Evolutionary conservation across 108 stramenopile genomes (phyloP).

Genomic region (Fragilariopsis cylindrus): DNA sequence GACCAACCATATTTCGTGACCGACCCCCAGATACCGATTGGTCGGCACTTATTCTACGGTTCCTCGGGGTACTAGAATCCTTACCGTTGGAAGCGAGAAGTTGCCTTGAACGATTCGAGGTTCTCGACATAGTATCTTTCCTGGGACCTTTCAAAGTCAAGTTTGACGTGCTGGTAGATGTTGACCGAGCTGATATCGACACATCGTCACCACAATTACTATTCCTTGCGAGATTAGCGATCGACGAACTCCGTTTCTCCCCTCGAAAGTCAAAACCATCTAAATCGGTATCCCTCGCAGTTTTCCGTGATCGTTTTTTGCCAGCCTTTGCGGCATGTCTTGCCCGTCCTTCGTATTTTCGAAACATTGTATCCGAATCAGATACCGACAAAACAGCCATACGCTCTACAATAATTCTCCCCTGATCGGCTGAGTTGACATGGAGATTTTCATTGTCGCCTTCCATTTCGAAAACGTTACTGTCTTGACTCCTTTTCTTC

Average conservation of each 20-base stretch:
- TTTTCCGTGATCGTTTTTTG: conserved; percentile 33
- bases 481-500: conserved; percentile 10
- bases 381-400: conserved; percentile 45
- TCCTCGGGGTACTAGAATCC: neutral
- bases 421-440: conserved; percentile 38
- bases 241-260: conserved; percentile 12
- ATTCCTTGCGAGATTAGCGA: neutral
- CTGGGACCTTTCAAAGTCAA: conserved; percentile 18
- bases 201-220: neutral
- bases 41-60: neutral
- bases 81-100: conserved; percentile 6
- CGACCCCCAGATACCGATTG: neutral
- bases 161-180: conserved; percentile 6
- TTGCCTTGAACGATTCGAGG: conserved; percentile 10
- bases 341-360: conserved; percentile 32
- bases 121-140: conserved; percentile 7
- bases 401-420: conserved; percentile 45
- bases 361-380: conserved; percentile 40
- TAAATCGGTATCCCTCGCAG: conserved; percentile 44
- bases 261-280: conserved; percentile 53
- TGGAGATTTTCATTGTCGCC: conserved; percentile 22
- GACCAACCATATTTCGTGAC: conserved; percentile 1
- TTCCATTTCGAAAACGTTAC: conserved; percentile 8
- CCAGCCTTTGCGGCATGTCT: conserved; percentile 21
- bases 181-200: conserved; percentile 17